Percentiles rank a stretch among this genome's conserved stretches.
phyloP scores from a whole-genome alignment of 169 alveolate genomes.

The Plasmodium inui region DNA sequence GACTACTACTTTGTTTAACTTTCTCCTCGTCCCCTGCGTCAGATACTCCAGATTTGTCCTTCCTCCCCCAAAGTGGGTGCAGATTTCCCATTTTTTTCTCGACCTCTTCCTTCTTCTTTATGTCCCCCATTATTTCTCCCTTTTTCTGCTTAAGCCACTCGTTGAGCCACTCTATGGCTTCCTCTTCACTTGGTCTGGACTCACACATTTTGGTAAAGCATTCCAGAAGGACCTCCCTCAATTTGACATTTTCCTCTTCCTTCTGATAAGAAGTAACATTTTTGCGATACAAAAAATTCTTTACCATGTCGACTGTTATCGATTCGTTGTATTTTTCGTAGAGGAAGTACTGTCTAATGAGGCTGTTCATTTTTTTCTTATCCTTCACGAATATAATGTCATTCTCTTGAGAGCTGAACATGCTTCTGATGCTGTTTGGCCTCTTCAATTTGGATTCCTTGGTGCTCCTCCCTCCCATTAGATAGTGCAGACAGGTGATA shows the following conservation, averaged over 20 bases:
- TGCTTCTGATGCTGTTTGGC: constrained; percentile 24
- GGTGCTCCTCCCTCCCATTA: constrained; percentile 25
- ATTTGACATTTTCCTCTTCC: constrained; percentile 42
- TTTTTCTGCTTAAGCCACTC: constrained; percentile 47
- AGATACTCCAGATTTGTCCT: not conserved
- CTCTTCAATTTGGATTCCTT: constrained; percentile 21
- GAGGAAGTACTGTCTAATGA: constrained; percentile 23
- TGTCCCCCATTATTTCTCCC: not conserved
- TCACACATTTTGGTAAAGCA: constrained; percentile 41
- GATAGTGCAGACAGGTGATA: constrained; percentile 34
- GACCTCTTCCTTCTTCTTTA: not conserved
- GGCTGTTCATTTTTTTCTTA: constrained; percentile 11
- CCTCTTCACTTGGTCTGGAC: constrained; percentile 19
- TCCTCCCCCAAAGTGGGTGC: not conserved
- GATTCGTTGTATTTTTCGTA: constrained; percentile 51
- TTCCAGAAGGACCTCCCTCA: constrained; percentile 30
- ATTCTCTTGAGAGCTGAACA: constrained; percentile 22
- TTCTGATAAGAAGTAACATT: constrained; percentile 16
- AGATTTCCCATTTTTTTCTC: not conserved
- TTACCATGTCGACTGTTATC: constrained; percentile 38
- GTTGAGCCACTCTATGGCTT: constrained; percentile 37
- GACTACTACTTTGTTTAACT: not conserved
- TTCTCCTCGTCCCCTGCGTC: not conserved
- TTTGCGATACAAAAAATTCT: constrained; percentile 53
- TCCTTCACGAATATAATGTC: constrained; percentile 45